phyloP scores from a whole-genome alignment of 441 rosid species.

The Macaranga tanarius region DNA sequence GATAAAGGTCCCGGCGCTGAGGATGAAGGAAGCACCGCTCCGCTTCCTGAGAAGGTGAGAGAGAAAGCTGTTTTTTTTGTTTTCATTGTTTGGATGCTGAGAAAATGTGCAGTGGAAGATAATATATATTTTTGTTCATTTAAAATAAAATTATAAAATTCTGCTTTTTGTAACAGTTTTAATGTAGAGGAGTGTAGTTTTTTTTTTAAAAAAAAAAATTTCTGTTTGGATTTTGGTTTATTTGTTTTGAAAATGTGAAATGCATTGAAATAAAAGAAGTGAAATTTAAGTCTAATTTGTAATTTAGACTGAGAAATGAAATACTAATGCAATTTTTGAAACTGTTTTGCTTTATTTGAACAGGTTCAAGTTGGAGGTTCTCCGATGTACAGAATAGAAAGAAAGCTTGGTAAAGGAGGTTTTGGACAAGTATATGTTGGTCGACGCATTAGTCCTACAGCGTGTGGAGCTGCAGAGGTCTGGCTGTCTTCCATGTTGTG shows the following conservation, averaged over 20 bases:
- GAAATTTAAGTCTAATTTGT: not conserved
- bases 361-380: conserved; percentile 76
- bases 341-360: conserved; percentile 10
- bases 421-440: conserved; percentile 84
- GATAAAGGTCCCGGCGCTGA: conserved; percentile 67
- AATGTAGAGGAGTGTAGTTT: too few relatives aligned
- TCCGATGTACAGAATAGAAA: conserved; percentile 53
- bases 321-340: not conserved
- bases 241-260: not conserved
- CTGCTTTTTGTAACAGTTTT: too few relatives aligned
- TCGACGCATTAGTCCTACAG: conserved; percentile 44
- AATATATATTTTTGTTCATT: not conserved
- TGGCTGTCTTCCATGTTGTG: not conserved
- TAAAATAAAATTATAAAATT: too few relatives aligned
- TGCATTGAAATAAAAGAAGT: not conserved
- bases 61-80: not conserved
- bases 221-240: not conserved
- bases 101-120: not conserved
- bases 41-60: conserved; percentile 77
- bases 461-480: conserved; percentile 32
- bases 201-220: too few relatives aligned
- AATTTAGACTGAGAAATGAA: not conserved
- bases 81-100: conserved; percentile 2
- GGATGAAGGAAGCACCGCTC: conserved; percentile 81
- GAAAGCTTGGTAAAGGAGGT: conserved; percentile 76